Evolutionary conservation across 2,329 filamentous ascomycete species (phyloP).

Genomic region (Botrytis deweyae): DNA sequence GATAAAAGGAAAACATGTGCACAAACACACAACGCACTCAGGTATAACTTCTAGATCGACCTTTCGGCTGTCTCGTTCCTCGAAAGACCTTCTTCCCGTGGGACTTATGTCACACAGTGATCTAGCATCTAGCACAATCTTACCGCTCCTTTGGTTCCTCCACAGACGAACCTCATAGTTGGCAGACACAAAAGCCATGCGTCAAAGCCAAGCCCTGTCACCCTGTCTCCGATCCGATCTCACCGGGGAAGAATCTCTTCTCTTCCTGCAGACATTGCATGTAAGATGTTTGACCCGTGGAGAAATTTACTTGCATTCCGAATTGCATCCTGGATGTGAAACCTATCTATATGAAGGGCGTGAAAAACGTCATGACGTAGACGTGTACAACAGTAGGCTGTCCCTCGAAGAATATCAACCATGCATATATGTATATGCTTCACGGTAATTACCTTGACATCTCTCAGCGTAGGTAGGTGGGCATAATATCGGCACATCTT

Average conservation of each 20-base stretch:
- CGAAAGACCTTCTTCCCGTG: neutral
- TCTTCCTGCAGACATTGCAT: neutral
- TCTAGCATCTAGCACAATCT: neutral
- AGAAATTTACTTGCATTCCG: neutral
- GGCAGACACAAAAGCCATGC: neutral
- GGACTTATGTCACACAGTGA: neutral
- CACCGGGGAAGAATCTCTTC: neutral
- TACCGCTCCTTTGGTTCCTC: neutral
- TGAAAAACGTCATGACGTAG: slow-evolving; percentile 7
- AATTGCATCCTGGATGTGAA: neutral
- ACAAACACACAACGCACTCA: neutral
- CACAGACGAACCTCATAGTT: neutral
- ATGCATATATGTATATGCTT: neutral
- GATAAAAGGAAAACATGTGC: neutral
- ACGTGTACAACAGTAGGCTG: neutral
- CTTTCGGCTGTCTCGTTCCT: neutral
- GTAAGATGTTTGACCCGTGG: neutral
- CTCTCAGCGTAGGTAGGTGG: neutral
- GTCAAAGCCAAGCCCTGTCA: slow-evolving; percentile 3
- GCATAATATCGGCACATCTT: neutral
- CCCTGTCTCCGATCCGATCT: neutral
- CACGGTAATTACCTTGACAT: neutral
- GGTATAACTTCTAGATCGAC: neutral
- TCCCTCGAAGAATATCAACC: neutral
- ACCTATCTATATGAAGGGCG: neutral